These are phyloP conservation scores for Leishmania tarentolae DNA, from an alignment of 208 protist genomes.

Conservation along the genomic window DNA sequence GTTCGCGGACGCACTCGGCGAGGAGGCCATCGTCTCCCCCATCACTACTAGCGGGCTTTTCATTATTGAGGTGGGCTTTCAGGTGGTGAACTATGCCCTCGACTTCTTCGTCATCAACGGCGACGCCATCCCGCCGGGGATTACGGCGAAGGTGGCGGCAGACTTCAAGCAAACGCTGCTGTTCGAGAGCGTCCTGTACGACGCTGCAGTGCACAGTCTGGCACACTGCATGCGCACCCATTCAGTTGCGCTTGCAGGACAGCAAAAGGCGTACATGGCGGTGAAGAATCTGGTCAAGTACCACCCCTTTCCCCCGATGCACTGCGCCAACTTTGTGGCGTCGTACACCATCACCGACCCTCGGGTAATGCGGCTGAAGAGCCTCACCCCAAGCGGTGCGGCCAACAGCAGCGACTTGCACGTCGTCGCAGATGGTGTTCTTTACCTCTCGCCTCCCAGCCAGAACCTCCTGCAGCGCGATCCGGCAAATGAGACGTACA, in stretches of 20 bases:
- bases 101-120: slow-evolving; percentile 87
- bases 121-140: slow-evolving; percentile 43
- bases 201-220: slow-evolving; percentile 63
- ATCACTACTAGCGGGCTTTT: slow-evolving; percentile 67
- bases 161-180: slow-evolving; percentile 74
- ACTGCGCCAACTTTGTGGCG: slow-evolving; percentile 55
- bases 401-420: slow-evolving; percentile 24
- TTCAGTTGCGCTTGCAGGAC: slow-evolving; percentile 41
- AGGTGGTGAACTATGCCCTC: slow-evolving; percentile 87
- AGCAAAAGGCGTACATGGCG: slow-evolving; percentile 45
- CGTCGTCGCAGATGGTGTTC: slow-evolving; percentile 22
- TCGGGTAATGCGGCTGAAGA: slow-evolving; percentile 57
- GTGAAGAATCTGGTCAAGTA: slow-evolving; percentile 72
- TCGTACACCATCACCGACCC: slow-evolving; percentile 69
- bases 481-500: slow-evolving; percentile 44
- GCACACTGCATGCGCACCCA: slow-evolving; percentile 31
- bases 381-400: slow-evolving; percentile 27
- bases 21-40: slow-evolving; percentile 29
- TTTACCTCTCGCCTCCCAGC: slow-evolving; percentile 31
- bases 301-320: slow-evolving; percentile 69
- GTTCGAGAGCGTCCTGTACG: slow-evolving; percentile 86
- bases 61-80: slow-evolving; percentile 85
- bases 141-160: slow-evolving; percentile 58
- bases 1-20: slow-evolving; percentile 19
- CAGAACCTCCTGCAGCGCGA: slow-evolving; percentile 29